These are phyloP conservation scores for Albifimbria verrucaria DNA, from an alignment of 2,329 filamentous ascomycete genomes.

Conservation along the genomic window DNA sequence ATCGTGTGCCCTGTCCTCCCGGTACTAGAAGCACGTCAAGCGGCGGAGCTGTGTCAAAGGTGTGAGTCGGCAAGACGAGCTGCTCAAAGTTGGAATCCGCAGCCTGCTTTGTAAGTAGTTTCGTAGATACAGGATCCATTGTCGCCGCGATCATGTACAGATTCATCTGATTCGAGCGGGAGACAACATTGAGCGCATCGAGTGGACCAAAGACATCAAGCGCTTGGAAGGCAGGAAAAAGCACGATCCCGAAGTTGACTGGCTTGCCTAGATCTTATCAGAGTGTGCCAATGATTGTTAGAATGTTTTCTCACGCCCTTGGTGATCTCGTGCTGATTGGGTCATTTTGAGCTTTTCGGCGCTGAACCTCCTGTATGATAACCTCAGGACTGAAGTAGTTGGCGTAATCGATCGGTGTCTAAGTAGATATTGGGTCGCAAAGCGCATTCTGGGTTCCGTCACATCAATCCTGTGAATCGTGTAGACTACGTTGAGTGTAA, in stretches of 20 bases:
- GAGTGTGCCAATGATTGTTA: too few species aligned
- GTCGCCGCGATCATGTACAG: slow-evolving; percentile 8
- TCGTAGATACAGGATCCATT: slow-evolving; percentile 8
- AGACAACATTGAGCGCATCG: slow-evolving; percentile 10
- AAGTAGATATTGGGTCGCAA: too few species aligned
- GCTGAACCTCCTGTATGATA: too few species aligned
- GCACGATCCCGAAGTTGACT: slow-evolving; percentile 16
- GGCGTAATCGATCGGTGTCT: too few species aligned
- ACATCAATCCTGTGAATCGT: too few species aligned
- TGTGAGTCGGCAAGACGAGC: slow-evolving; percentile 26
- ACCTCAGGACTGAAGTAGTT: too few species aligned
- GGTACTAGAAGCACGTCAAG: slow-evolving; percentile 56
- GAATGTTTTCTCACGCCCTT: too few species aligned
- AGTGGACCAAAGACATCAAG: slow-evolving; percentile 19
- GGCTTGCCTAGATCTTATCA: slow-evolving; percentile 2
- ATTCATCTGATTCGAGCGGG: slow-evolving; percentile 5
- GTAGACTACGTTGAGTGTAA: too few species aligned
- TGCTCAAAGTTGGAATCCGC: slow-evolving; percentile 13
- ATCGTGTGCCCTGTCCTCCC: slow-evolving; percentile 44
- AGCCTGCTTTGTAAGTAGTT: neutral
- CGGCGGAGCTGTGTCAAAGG: slow-evolving; percentile 38
- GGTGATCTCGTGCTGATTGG: too few species aligned
- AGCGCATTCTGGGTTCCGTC: too few species aligned
- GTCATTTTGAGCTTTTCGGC: too few species aligned
- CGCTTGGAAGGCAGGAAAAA: slow-evolving; percentile 20